Conservation (phyloP, 129 eudicot genomes). For the Daucus carota region DNA sequence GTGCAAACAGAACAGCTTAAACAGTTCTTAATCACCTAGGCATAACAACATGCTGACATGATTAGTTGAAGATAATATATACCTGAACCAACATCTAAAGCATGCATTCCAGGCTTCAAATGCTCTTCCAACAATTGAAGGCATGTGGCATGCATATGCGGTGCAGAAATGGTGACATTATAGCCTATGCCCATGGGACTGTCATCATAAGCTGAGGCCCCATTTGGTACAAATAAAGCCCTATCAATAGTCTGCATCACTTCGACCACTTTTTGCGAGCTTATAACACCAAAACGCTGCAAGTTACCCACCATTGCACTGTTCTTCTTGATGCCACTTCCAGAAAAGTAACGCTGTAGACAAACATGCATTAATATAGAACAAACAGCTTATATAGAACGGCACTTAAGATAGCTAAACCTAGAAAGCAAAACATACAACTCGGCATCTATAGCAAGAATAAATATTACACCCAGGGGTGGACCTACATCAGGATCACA, state of each 20-base stretch:
- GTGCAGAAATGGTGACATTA: conserved; percentile 96
- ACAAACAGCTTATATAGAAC: neutral
- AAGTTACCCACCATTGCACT: conserved; percentile 66
- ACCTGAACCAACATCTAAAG: conserved; percentile 98
- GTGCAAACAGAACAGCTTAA: neutral
- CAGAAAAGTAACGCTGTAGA: conserved; percentile 55
- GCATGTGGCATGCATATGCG: conserved; percentile 98
- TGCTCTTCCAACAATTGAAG: conserved; percentile 75
- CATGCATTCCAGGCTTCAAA: conserved; percentile 95
- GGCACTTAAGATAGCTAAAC: conserved; percentile 10
- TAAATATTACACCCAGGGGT: neutral
- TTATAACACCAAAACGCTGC: conserved; percentile 56
- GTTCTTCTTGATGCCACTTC: conserved; percentile 46
- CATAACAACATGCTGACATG: neutral
- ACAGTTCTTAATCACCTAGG: neutral
- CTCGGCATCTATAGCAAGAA: neutral
- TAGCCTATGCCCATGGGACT: conserved; percentile 88
- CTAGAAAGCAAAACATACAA: neutral
- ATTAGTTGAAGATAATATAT: conserved; percentile 3
- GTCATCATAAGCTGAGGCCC: conserved; percentile 66
- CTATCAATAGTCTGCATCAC: conserved; percentile 85
- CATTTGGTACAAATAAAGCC: conserved; percentile 87
- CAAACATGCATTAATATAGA: conserved; percentile 18
- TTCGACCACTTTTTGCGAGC: conserved; percentile 70
- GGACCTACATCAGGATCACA: neutral